Evolutionary conservation across 73 alveolate species (phyloP).

Genomic region (Paraurostyla sp.): DNA sequence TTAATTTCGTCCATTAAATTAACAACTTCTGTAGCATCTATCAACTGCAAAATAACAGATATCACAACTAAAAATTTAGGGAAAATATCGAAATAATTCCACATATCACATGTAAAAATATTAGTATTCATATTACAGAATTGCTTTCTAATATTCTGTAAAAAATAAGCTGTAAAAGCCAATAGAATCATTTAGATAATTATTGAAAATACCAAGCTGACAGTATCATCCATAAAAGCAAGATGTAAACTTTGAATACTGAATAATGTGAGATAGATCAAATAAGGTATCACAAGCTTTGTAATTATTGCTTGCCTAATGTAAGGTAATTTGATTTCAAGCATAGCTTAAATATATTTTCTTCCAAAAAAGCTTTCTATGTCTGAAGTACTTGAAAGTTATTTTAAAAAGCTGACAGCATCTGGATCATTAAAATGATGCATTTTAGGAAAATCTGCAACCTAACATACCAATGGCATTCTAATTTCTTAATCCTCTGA

Average conservation of each 20-base stretch:
- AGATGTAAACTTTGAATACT: neutral
- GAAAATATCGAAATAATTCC: constrained; percentile 20
- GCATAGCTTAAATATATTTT: constrained; percentile 15
- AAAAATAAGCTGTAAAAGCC: neutral
- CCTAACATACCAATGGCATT: neutral
- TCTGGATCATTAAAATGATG: neutral
- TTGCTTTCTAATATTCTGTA: neutral
- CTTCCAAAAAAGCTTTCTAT: neutral
- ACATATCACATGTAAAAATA: neutral
- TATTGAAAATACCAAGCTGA: neutral
- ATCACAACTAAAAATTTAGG: neutral
- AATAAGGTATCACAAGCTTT: neutral
- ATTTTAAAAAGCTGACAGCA: neutral
- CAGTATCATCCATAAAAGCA: neutral
- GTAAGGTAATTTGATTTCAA: neutral
- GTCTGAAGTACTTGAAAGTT: neutral
- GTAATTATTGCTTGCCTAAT: neutral
- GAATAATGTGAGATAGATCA: neutral
- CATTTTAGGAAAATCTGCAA: constrained; percentile 14
- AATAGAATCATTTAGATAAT: neutral
- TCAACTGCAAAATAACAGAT: neutral
- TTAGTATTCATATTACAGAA: neutral
- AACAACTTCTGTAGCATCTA: neutral
- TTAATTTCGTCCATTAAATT: neutral
- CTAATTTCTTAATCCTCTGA: neutral